These are phyloP conservation scores for Solanum paucissectum DNA, from an alignment of 257 asterid genomes.

Conservation along the genomic window DNA sequence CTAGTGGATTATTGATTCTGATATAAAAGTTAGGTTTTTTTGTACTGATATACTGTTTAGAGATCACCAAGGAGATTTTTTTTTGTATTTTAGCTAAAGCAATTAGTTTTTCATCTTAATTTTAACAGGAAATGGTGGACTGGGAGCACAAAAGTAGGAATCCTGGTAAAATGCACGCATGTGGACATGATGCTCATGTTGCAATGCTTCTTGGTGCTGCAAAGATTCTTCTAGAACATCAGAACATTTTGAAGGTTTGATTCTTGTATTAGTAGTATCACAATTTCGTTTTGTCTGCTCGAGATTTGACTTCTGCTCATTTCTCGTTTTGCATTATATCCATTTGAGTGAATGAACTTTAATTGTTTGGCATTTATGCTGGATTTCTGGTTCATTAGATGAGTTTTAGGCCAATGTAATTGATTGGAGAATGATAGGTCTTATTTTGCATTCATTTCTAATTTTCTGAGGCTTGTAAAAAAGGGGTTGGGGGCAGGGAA, in stretches of 20 bases:
- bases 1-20: background rate
- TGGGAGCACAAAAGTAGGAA: slow-evolving; percentile 94
- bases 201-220: slow-evolving; percentile 99
- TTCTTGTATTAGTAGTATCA: background rate
- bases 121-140: slow-evolving; percentile 75
- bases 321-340: background rate
- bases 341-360: background rate
- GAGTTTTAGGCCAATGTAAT: background rate
- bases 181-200: slow-evolving; percentile 96
- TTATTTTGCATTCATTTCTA: background rate
- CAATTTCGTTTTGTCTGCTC: background rate
- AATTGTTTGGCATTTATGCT: background rate
- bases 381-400: background rate
- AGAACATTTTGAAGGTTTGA: slow-evolving; percentile 44
- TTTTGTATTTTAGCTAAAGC: background rate
- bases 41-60: background rate
- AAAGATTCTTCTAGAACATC: slow-evolving; percentile 70
- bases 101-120: background rate
- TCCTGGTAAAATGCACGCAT: slow-evolving; percentile 92
- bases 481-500: background rate
- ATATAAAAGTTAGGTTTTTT: background rate
- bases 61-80: background rate
- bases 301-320: background rate
- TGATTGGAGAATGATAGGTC: background rate
- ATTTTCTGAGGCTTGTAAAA: background rate